Evolutionary conservation across 208 protist genomes (phyloP), one percentile per base, ranked within the genome.

Genomic region (Balamuthia mandrillaris): DNA sequence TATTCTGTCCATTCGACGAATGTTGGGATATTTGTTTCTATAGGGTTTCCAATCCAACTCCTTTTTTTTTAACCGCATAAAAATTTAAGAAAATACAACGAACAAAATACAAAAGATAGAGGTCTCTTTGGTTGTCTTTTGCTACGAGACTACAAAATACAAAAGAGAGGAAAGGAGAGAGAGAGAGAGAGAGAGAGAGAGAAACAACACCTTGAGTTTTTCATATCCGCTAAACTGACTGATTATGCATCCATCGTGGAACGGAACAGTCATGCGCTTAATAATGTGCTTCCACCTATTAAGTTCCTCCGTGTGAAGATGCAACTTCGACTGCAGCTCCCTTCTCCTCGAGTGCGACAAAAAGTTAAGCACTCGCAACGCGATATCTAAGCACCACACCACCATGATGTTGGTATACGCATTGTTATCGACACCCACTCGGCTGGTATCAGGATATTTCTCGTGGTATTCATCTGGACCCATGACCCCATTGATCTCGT

Each of bases 351-450:
- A 18, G 27, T 52, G 29, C 16, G 79, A 63, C 27, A 70, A 31
- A 24, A 65, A 47, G 37, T 85, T 12, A 18, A 88, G 60, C 74
- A 89, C 35, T 14, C 70, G 54, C n/a, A 89, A 37, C 45, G 85
- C 45, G 65, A 88, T 88, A 33, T 77, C 54, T n/a, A 89, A 42
- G 39, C 81, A 72, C 86, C 86, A 89, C 16, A 79, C 83, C 52
- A 88, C 85, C 86, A 89, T 89, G 27, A 89, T 45, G 66, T 89
- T 89, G 51, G 86, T 89, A 54, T 89, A 89, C 44, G 86, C 86
- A 51, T 89, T 89, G 66, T 89, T 78, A 31, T 45, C 54, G 18
- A 89, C 29, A 5, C 86, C 86, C n/a, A 47, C 61, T 14, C 44
- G 54, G 49, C 58, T 85, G 16, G 60, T 41, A 29, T 89, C 66